Percentiles rank a stretch among this genome's conserved stretches.
Conservation (phyloP, 805 yeast genomes). For the Dipodascopsis uninucleata region DNA sequence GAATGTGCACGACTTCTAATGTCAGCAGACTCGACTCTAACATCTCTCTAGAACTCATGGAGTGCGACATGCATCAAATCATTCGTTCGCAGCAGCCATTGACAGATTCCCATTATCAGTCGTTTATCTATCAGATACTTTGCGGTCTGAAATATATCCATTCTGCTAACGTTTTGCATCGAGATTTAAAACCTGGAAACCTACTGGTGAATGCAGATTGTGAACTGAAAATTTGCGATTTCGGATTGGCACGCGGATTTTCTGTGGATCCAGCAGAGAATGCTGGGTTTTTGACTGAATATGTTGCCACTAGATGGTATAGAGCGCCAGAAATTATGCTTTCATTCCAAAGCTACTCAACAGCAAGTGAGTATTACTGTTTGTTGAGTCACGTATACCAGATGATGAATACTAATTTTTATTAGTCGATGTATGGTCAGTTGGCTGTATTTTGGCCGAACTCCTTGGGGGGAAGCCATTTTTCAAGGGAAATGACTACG, state of each 20-base stretch:
- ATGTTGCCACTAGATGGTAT: constrained; percentile 98
- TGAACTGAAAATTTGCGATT: constrained; percentile 93
- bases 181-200: constrained; percentile 94
- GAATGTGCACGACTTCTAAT: neutral
- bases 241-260: constrained; percentile 92
- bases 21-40: neutral
- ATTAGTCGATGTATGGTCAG: constrained; percentile 85
- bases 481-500: constrained; percentile 93
- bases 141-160: constrained; percentile 90
- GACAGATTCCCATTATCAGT: constrained; percentile 92
- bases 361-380: constrained; percentile 52
- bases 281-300: constrained; percentile 93
- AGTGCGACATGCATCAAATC: constrained; percentile 97
- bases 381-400: neutral
- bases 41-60: constrained; percentile 69
- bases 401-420: neutral
- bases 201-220: constrained; percentile 92
- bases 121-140: constrained; percentile 79
- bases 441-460: constrained; percentile 95
- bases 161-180: constrained; percentile 85
- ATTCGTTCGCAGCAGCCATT: constrained; percentile 89
- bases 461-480: constrained; percentile 85
- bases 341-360: constrained; percentile 88
- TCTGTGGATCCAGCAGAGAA: constrained; percentile 77
- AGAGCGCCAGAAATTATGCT: constrained; percentile 98